Evolutionary conservation across 352 stramenopile species (phyloP), one percentile per base, ranked within the genome.

Genomic region (Phytopythium ostracodes): DNA sequence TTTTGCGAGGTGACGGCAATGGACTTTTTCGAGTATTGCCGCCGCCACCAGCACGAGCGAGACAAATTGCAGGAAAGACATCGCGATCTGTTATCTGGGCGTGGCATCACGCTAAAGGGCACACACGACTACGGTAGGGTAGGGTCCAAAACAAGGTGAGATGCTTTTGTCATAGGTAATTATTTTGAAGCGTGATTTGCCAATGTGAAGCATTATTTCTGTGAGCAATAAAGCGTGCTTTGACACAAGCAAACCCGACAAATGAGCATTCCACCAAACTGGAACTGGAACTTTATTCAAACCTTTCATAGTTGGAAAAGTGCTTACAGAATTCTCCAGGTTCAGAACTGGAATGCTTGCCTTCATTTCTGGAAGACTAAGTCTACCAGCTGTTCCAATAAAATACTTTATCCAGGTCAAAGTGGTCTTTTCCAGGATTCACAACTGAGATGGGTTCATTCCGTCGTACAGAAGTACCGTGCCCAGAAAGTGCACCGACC

Each of bases 401-500:
- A 8, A 24, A 22, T 53, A 53, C 46, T 9, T 35, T 53, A 0
- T 11, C 46, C 46, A 53, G 35, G 46, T 20, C 44, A 40, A 44
- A 0, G 0, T 4, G 40, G 50, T 0, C 10, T 7, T 10, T 29
- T 58, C n/a, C 11, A 31, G 10, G 35, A 59, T 59, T 29, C 9
- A 33, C 0, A n/a, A 59, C 18, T 59, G 53, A 59, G 53, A 59
- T 59, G 53, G 53, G 53, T 59, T 59, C 53, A 59, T 17, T 54
- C 47, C 12, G 25, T 53, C n/a, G 42, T 49, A n/a, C n/a, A n/a
- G n/a, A n/a, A n/a, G n/a, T n/a, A 25, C 18, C 20, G 20, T 25
- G 22, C 42, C 10, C 42, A 49, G 42, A 49, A 49, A 25, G 20
- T 49, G 47, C 47, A 15, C 9, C 43, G n/a, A 49, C 15, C 46